A percentile compares a stretch with the other conserved stretches of the same genome.
Conservation (phyloP, 139 green algal species). For the Trebouxia sp. region DNA sequence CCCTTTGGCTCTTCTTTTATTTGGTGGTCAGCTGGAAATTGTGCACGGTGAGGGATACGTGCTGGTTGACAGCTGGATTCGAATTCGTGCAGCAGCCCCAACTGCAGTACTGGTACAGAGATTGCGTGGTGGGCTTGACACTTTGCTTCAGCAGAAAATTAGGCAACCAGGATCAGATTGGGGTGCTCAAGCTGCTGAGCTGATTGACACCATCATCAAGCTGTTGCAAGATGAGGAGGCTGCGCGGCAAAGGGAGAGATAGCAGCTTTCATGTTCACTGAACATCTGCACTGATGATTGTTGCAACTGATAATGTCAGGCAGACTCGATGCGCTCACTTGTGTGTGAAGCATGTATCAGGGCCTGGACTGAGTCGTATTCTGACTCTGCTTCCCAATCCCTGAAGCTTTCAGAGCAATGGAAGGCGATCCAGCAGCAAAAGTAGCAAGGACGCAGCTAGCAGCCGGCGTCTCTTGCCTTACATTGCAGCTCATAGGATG, state of each 20-base stretch:
- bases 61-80: conserved; percentile 75
- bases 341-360: too few species aligned
- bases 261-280: not conserved
- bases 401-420: too few species aligned
- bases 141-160: conserved; percentile 50
- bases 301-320: too few species aligned
- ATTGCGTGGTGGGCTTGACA: conserved; percentile 71
- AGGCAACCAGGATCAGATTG: conserved; percentile 29
- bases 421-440: too few species aligned
- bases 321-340: too few species aligned
- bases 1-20: conserved; percentile 84
- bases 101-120: conserved; percentile 89
- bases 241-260: conserved; percentile 3
- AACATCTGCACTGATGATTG: too few species aligned
- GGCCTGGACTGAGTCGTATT: too few species aligned
- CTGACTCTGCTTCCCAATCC: too few species aligned
- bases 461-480: too few species aligned
- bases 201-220: conserved; percentile 43
- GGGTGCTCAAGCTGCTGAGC: conserved; percentile 5
- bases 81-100: conserved; percentile 43
- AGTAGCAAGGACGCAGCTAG: too few species aligned
- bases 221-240: conserved; percentile 48
- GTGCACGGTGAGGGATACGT: conserved; percentile 67
- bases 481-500: too few species aligned
- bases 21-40: conserved; percentile 72